Base-by-base conservation (phyloP, 768 basidiomycete genomes). In the Xerocomus spinulosus region DNA sequence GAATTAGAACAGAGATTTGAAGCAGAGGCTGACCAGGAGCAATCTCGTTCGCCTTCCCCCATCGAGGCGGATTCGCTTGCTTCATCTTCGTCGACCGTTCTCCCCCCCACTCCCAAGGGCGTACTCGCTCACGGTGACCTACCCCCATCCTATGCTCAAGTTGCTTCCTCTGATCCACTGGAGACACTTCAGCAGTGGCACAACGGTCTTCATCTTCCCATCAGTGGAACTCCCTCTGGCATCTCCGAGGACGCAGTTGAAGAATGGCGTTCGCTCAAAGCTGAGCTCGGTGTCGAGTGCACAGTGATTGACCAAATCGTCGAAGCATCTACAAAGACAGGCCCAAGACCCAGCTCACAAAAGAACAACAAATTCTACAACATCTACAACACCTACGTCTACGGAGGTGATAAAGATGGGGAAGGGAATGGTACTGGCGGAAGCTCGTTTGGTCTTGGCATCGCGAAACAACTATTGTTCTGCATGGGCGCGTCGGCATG, bases 201-300 rank as follows among this genome's bases (percentile, higher is more conserved):
- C 60, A 73, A 72, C 3, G 85, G 85, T 28, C 73, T 77, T 15
- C 55, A 62, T 32, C 50, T 75, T 29, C 77, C 76, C 8, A 63
- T 76, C 42, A 71, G 73, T 35, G 63, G 56, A n/a, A 35, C 74
- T 20, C 42, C 64, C 2, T 77, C 76, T 3, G 83, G 82, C 10
- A 69, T 92, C 23, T 81, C 87, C 4, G 74, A 79, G 44, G 87
- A 88, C 29, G 71, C 79, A 2, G 64, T 76, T 20, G 85, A 84
- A 53, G 87, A 88, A 53, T 92, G 89, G 90, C 80, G 80, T 53
- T 76, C 82, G 7, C 69, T 92, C 45, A 88, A 92, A 66, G 79
- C 79, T 23, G 87, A 91, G 61, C 74, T 92, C 9, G 89, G 89
- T 10, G 74, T 89, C 36, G 83, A 83, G 23, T 92, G 89, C 57